Evolutionary conservation across 2,329 filamentous ascomycete species (phyloP), one percentile per base, ranked within the genome.

Genomic region (Mycosphaerella sp.): DNA sequence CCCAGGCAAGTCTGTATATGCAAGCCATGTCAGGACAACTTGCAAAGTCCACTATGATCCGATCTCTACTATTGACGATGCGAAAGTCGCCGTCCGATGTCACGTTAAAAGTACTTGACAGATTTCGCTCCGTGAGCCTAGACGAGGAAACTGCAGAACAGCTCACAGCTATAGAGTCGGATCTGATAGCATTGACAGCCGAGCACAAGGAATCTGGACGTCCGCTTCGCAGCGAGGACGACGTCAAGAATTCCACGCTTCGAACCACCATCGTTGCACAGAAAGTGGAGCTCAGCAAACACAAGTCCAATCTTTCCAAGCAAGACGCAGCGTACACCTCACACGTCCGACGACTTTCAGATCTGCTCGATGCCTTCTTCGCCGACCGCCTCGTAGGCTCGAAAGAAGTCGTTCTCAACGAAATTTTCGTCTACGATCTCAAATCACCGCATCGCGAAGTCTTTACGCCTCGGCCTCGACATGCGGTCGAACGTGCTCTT

Each of bases 191-290:
- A 1, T 59, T 71, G 3, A 45, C 66, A n/a, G 23, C 51, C 2
- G 51, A 42, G 1, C 58, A 63, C 29, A 44, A 54, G 4, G 52
- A 50, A 21, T 49, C 45, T n/a, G 49, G 39, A 2, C 55, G 61
- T 40, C 66, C 76, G 3, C 76, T 95, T 31, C 83, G 84, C 58
- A 95, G 85, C 71, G 85, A 85, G 67, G 87, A 93, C 69, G 85
- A 85, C 62, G 78, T 85, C 9, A 84, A 85, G 41, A 76, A 80
- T 70, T 84, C 82, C 59, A 82, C 86, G 42, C 72, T 89, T 40
- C 79, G 89, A 43, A 89, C 87, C 1, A 92, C 88, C 0, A 82
- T 92, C 32, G 82, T 92, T 48, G 87, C 87, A 12, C 87, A 92
- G 66, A 87, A 87, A 66, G 87, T 93, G 14, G 84, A 90, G 64